Percentiles rank a stretch among this genome's conserved stretches.
phyloP scores from a whole-genome alignment of 352 stramenopile species.

The Phytophthora europaea region DNA sequence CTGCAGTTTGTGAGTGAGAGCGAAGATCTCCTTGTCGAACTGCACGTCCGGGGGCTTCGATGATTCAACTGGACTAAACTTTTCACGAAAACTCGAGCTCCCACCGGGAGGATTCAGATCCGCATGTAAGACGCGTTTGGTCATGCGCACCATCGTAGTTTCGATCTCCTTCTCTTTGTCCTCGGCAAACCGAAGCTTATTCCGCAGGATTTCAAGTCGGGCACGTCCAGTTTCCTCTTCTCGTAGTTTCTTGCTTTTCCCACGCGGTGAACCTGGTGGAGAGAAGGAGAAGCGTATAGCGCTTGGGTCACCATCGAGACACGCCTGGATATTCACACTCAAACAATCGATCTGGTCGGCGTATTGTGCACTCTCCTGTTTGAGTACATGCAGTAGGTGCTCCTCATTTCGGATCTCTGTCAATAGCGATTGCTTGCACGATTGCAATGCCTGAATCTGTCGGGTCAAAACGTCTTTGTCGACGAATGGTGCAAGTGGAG shows the following conservation, averaged over 20 bases:
- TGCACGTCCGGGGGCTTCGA: constrained; percentile 28
- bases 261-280: constrained; percentile 31
- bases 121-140: constrained; percentile 69
- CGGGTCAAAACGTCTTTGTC: constrained; percentile 54
- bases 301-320: constrained; percentile 33
- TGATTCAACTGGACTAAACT: constrained; percentile 31
- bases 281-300: constrained; percentile 36
- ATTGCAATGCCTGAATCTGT: constrained; percentile 73
- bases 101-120: constrained; percentile 38
- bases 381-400: constrained; percentile 67
- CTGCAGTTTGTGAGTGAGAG: constrained; percentile 78
- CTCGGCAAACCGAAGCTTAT: constrained; percentile 68
- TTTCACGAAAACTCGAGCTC: constrained; percentile 30
- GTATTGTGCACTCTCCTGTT: constrained; percentile 56
- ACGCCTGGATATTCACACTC: constrained; percentile 60
- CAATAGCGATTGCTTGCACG: constrained; percentile 72
- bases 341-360: constrained; percentile 65
- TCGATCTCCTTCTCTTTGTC: constrained; percentile 83
- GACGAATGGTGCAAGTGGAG: constrained; percentile 39
- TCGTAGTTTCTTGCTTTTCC: constrained; percentile 39
- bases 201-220: constrained; percentile 66
- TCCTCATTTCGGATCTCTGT: constrained; percentile 74
- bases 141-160: constrained; percentile 73
- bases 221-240: constrained; percentile 57
- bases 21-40: constrained; percentile 87